Percentiles rank a stretch among this genome's conserved stretches.
These are phyloP conservation scores for Salix suchowensis DNA, from an alignment of 345 rosid species.

Conservation along the genomic window DNA sequence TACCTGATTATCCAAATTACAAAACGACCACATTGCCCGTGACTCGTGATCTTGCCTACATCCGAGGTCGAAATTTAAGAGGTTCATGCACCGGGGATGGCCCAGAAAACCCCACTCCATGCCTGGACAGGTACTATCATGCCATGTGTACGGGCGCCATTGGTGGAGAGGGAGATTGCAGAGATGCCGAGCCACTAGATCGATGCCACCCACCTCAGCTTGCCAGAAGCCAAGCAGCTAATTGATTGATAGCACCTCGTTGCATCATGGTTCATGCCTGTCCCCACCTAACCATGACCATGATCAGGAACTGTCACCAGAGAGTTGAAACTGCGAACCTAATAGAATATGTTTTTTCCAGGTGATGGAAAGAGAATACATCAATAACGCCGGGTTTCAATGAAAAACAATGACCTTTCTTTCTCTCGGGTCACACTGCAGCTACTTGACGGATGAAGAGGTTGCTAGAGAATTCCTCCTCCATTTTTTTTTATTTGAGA, in stretches of 20 bases:
- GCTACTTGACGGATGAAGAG: not conserved
- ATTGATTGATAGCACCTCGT: not conserved
- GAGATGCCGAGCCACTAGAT: not conserved
- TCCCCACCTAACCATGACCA: constrained; percentile 16
- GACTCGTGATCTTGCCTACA: not conserved
- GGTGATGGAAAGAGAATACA: not conserved
- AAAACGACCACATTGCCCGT: not conserved
- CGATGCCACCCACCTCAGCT: not conserved
- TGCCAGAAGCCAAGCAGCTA: not conserved
- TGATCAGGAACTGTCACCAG: not conserved
- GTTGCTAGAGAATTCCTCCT: not conserved
- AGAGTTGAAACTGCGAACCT: not conserved
- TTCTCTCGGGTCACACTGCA: too few species aligned
- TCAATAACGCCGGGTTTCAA: not conserved
- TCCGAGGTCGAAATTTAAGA: not conserved
- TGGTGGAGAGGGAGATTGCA: not conserved
- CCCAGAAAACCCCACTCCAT: not conserved
- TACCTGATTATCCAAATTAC: not conserved
- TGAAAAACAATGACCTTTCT: not conserved
- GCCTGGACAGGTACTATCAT: not conserved
- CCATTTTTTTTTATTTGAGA: too few species aligned
- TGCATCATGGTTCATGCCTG: constrained; percentile 22
- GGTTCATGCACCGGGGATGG: not conserved
- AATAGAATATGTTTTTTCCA: not conserved
- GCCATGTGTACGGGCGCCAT: not conserved